Conservation (phyloP, 75 land plant species). For the Pinus taeda region DNA sequence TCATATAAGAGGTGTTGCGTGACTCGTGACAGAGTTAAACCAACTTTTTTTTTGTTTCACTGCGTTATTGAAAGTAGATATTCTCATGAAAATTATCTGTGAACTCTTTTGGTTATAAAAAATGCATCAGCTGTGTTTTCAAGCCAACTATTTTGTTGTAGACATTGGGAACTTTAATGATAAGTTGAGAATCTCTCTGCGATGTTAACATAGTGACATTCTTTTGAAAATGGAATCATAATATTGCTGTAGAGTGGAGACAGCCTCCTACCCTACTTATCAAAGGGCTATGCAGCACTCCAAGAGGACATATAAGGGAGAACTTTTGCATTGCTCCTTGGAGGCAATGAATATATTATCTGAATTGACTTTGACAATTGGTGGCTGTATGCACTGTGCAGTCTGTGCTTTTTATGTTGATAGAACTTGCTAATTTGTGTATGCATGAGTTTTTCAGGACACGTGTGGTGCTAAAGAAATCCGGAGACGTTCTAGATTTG, state of each 20-base stretch:
- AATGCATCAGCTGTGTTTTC: neutral
- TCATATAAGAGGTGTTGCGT: neutral
- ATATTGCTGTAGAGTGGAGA: neutral
- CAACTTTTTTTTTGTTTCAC: no score
- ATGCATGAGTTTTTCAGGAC: constrained; percentile 51
- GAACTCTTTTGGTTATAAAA: neutral
- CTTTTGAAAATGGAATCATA: neutral
- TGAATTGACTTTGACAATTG: neutral
- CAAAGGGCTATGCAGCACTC: neutral
- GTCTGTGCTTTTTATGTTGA: neutral
- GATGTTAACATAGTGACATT: neutral
- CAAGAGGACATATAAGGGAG: neutral
- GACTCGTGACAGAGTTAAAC: neutral
- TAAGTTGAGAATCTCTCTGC: neutral
- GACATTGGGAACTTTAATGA: no score
- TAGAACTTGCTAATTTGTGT: constrained; percentile 1
- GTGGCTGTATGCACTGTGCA: neutral
- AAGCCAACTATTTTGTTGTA: neutral
- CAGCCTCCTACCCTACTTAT: no score
- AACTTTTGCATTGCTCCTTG: neutral
- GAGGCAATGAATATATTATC: neutral
- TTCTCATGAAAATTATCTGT: no score
- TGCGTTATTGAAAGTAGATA: no score
- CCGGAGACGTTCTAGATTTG: constrained; percentile 80
- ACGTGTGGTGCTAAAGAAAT: constrained; percentile 77